Evolutionary conservation across 331 rosid species (phyloP).

Genomic region (Ulmus americana): DNA sequence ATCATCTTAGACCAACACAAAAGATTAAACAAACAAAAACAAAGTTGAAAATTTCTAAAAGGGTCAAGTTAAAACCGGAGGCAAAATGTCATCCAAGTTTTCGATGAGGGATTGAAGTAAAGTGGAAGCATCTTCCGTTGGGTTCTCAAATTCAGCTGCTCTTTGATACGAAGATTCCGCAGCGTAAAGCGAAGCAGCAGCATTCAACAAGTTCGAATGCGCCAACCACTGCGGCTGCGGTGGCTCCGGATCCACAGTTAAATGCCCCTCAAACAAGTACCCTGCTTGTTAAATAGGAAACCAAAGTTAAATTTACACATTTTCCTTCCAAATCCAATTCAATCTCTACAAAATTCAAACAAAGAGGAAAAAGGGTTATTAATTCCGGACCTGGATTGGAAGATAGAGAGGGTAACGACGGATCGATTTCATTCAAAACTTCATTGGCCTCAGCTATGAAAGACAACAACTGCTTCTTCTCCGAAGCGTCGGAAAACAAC

Average conservation of each 20-base stretch:
- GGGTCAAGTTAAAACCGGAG: conserved; percentile 45
- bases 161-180: conserved; percentile 68
- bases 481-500: conserved; percentile 48
- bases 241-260: conserved; percentile 86
- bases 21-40: not conserved
- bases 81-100: conserved; percentile 60
- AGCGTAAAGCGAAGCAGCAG: conserved; percentile 61
- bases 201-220: conserved; percentile 58
- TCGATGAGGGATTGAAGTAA: conserved; percentile 59
- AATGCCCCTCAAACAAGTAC: conserved; percentile 91
- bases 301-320: conserved; percentile 13
- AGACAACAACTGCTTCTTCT: conserved; percentile 47
- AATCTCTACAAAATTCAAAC: not conserved
- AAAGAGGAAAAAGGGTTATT: too few species aligned
- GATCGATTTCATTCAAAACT: conserved; percentile 48
- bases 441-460: conserved; percentile 66
- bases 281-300: conserved; percentile 36
- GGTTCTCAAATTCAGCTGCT: conserved; percentile 25
- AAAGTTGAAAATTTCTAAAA: not conserved
- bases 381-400: conserved; percentile 35
- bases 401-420: conserved; percentile 33
- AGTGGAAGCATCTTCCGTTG: conserved; percentile 37
- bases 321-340: not conserved
- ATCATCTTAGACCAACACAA: conserved; percentile 5
- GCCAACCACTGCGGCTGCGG: conserved; percentile 91